Base-by-base conservation (phyloP, 2,329 filamentous ascomycete species). In the Cercospora sp. region DNA sequence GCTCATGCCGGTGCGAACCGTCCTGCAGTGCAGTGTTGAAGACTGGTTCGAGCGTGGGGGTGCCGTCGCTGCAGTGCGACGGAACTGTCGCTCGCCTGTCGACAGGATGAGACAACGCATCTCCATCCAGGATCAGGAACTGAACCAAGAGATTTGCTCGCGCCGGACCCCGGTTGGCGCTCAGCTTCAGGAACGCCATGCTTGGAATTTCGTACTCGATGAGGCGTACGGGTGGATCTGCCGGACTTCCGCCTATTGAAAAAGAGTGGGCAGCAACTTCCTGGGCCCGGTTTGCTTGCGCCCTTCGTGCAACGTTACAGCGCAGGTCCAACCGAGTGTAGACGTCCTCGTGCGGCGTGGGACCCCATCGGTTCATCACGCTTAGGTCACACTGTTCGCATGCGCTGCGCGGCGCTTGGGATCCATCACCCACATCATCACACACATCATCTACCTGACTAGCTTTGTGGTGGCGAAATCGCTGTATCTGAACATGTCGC, bases 11-110 rank as follows among this genome's bases (percentile, higher is more conserved):
- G 64, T 49, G 60, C 58, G 64, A 32, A 67, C 40, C 61, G 43
- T 51, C 34, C 40, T 49, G 16, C 40, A 53, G 53, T 63, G 63
- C 53, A 60, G 59, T 51, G 55, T 34, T 9, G 28, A 58, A 58
- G 12, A 34, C 21, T 57, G 61, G 34, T 65, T 65, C 61, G 26
- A 28, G 18, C 58, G 43, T 61, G 45, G 49, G 61, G 55, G 32
- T 37, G 63, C 40, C 34, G 37, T 65, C 55, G 57, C 57, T 70
- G 70, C 65, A 43, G 70, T 73, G 71, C 63, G 62, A 73, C 71
- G 65, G 68, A 72, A 70, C 71, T 70, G 71, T 73, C 70, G 71
- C 65, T 69, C 65, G 71, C 70, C 70, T 69, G 65, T 67, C 66
- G 70, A 67, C 71, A 70, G 68, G 68, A 65, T 64, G 66, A 68